Base-by-base conservation (phyloP, 495 filamentous ascomycete species). In the Penicillium soppii region DNA sequence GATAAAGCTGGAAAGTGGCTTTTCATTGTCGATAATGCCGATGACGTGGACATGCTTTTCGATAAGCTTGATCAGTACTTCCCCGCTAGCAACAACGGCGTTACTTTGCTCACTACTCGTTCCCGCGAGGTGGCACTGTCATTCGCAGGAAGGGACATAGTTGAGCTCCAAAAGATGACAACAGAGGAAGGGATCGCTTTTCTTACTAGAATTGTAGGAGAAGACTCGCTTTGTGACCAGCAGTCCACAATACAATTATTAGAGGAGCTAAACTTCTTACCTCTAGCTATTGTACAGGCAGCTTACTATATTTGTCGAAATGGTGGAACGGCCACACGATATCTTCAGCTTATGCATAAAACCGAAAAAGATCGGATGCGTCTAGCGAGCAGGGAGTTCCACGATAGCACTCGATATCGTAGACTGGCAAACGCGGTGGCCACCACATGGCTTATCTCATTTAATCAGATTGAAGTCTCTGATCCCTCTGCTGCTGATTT, bases 391-490 rank as follows among this genome's bases (percentile, higher is more conserved):
- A 55, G 58, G 53, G 71, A 77, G 15, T 82, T 77, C 50, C 52
- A 57, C 6, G 74, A 78, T 50, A 57, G 61, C 2, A 58, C 61
- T 27, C 62, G 74, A 23, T 75, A 79, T 45, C 22, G 7, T 1
- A 58, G 57, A 13, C 59, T 65, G 43, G 65, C 65, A 38, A 81
- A 80, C 57, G 66, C 79, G 1, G 61, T 82, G 6, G 72, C 75
- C 13, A 62, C 61, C 1, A 83, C 77, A 13, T 82, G 72, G 75
- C 59, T 70, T 1, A 64, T 80, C 13, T 76, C 75, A 6, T 76
- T 81, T 37, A 59, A 75, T 9, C 68, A 76, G 42, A 77, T 80
- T 37, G 61, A 61, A 21, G 44, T 59, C n/a, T 51, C 43, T n/a
- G 59, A 76, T 42, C 32, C 48, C 2, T 15, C 45, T n/a, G 75